These are phyloP conservation scores for Metschnikowia similis DNA, from an alignment of 805 yeast species.

Conservation along the genomic window DNA sequence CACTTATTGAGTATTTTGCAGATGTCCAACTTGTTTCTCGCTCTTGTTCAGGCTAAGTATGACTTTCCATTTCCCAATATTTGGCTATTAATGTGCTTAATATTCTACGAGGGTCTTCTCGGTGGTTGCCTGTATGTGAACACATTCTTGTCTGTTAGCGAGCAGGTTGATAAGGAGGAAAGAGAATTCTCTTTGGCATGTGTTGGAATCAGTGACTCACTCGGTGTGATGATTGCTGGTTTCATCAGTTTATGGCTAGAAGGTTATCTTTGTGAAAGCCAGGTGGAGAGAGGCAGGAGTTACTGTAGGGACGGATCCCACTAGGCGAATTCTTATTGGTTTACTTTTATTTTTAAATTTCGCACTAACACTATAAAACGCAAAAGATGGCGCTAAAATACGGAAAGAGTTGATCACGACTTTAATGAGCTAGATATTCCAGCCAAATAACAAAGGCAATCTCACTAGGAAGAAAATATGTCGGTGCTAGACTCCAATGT, in stretches of 20 bases:
- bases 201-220: slow-evolving; percentile 77
- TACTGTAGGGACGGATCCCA: slow-evolving; percentile 55
- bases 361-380: background rate
- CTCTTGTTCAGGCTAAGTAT: slow-evolving; percentile 61
- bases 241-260: slow-evolving; percentile 71
- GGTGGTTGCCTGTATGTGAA: slow-evolving; percentile 92
- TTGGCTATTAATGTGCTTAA: slow-evolving; percentile 55
- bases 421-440: background rate
- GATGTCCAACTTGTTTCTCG: slow-evolving; percentile 52
- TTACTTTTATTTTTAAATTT: background rate
- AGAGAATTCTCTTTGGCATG: slow-evolving; percentile 71
- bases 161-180: slow-evolving; percentile 39
- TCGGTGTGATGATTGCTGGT: slow-evolving; percentile 83
- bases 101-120: slow-evolving; percentile 82
- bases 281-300: slow-evolving; percentile 65
- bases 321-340: background rate
- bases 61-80: slow-evolving; percentile 54
- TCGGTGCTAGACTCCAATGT: background rate
- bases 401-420: background rate
- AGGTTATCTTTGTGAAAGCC: slow-evolving; percentile 64
- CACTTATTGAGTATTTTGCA: slow-evolving; percentile 67
- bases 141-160: slow-evolving; percentile 76
- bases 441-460: too few relatives aligned
- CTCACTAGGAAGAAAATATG: background rate
- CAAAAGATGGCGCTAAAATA: background rate